Evolutionary conservation across 139 green algal genomes (phyloP), one percentile per base, ranked within the genome.

Genomic region (Axilococcus clingmanii): DNA sequence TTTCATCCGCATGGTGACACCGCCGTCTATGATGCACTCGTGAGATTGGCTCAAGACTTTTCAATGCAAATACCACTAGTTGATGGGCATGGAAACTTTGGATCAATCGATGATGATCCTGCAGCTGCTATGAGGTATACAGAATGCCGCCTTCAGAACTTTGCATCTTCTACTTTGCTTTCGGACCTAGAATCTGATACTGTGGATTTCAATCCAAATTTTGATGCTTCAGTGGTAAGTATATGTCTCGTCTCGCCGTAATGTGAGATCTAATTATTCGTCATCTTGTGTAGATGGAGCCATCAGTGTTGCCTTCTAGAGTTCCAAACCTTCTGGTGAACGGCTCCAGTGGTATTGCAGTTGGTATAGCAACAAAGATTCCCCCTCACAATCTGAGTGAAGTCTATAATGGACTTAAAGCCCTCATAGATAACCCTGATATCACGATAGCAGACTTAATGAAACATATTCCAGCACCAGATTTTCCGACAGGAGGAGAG

Each of bases 71-170:
- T 5, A 38, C 75, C 80, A 8, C 71, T 98, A 59, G 73, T 98
- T 37, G 55, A 79, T 14, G 92, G 92, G 20, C 92, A 99, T 65
- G 92, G 91, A 48, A 99, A 99, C 68, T 99, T 99, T 74, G 92
- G 92, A 2, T 93, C 79, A 1, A 41, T 95, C 30, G 92, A 99
- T 75, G 71, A 83, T 55, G 91, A 99, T 72, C 92, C 92, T 2
- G 52, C 92, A 9, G 92, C 92, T 20, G 92, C 92, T 33, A 99
- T 99, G 92, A 72, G 91, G 11, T 82, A 78, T 49, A 79, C 72
- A 12, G 81, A 86, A 59, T 88, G 77, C 59, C 69, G 79, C 9
- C 66, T 93, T 55, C 68, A 67, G 42, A 32, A 40, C 28, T 56
- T 81, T 11, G 54, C 85, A 1, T 56, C 65, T 4, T 75, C 82